Percentiles rank a stretch among this genome's conserved stretches.
These are phyloP conservation scores for Coemansia sp. DNA, from an alignment of 192 early-diverging fungal species.

Conservation along the genomic window DNA sequence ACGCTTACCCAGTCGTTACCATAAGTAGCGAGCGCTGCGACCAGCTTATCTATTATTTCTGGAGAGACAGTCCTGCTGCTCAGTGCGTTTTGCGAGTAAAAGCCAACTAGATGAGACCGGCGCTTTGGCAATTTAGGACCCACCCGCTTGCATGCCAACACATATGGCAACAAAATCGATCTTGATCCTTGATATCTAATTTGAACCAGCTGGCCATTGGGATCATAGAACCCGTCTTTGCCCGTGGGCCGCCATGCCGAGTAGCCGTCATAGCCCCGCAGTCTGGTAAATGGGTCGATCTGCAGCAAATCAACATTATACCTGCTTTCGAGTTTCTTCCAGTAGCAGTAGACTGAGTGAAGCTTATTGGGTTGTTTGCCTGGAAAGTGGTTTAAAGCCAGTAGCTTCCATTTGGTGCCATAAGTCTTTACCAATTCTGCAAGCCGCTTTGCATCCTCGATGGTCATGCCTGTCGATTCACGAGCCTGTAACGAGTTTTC, in stretches of 20 bases:
- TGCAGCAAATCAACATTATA: slow-evolving; percentile 14
- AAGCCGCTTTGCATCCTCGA: slow-evolving; percentile 14
- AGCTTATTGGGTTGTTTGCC: slow-evolving; percentile 4
- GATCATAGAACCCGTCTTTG: slow-evolving; percentile 27
- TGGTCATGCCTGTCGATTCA: background rate
- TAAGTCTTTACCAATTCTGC: slow-evolving; percentile 18
- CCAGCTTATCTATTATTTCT: slow-evolving; percentile 26
- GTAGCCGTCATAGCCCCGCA: slow-evolving; percentile 22
- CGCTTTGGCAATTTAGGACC: background rate
- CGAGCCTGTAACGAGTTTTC: background rate
- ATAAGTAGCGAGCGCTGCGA: slow-evolving; percentile 25
- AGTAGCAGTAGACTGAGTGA: slow-evolving; percentile 7
- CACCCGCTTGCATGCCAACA: slow-evolving; percentile 14
- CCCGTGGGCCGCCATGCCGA: slow-evolving; percentile 38
- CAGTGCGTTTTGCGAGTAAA: background rate
- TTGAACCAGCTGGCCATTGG: slow-evolving; percentile 17
- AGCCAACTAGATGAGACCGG: background rate
- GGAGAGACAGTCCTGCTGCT: background rate
- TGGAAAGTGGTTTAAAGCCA: slow-evolving; percentile 21
- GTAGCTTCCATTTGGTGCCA: slow-evolving; percentile 23
- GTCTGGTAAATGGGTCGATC: slow-evolving; percentile 32
- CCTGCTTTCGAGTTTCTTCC: slow-evolving; percentile 19
- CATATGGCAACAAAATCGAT: slow-evolving; percentile 27
- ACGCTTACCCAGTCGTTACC: slow-evolving; percentile 44
- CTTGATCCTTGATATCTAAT: slow-evolving; percentile 1